phyloP scores from a whole-genome alignment of 1,284 basidiomycete genomes.

The Ceratobasidium sp. region DNA sequence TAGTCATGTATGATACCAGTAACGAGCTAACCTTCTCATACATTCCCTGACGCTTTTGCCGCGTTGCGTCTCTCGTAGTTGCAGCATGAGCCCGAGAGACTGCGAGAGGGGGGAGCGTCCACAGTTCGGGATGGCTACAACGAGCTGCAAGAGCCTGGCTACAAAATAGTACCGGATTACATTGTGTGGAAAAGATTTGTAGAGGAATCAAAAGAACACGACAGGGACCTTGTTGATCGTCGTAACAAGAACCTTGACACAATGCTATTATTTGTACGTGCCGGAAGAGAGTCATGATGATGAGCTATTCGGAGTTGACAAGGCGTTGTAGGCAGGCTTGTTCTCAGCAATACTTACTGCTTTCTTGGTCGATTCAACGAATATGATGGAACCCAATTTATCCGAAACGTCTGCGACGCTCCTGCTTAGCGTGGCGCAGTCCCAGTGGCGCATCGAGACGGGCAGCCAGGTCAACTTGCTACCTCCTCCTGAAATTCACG shows the following conservation, averaged over 20 bases:
- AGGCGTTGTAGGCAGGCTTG: background rate
- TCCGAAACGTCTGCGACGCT: background rate
- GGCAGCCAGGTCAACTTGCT: background rate
- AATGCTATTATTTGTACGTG: background rate
- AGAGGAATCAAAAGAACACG: conserved; percentile 1
- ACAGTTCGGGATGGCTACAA: no score
- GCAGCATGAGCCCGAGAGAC: no score
- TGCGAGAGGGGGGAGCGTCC: no score
- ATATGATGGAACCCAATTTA: conserved; percentile 1
- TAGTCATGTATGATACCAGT: no score
- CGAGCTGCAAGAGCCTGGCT: no score
- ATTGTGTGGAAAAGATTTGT: background rate
- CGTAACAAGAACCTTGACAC: background rate
- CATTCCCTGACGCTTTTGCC: no score
- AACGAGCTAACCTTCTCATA: no score
- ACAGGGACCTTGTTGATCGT: background rate
- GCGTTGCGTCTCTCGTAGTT: no score
- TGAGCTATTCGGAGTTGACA: background rate
- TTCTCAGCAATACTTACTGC: conserved; percentile 30
- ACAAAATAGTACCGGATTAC: background rate
- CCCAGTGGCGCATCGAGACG: background rate
- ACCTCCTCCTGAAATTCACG: background rate
- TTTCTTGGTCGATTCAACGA: conserved; percentile 22
- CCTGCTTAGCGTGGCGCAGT: conserved; percentile 9
- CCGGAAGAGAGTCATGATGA: background rate